Percentiles rank a stretch among this genome's conserved stretches.
These are phyloP conservation scores for Wallacemonas rigidus DNA, from an alignment of 208 protist genomes.

Conservation along the genomic window DNA sequence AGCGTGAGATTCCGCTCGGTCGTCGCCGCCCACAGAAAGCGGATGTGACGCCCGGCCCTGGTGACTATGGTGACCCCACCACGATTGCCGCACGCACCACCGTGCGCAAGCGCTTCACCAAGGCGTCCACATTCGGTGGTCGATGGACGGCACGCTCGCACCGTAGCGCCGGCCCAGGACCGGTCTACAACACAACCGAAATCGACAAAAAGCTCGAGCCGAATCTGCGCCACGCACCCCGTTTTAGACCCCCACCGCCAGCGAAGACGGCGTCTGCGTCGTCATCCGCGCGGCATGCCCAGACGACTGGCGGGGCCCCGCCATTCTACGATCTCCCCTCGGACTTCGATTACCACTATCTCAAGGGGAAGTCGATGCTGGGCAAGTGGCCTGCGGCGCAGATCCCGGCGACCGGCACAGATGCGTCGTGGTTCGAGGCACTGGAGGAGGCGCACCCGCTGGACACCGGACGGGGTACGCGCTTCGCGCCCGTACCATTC, in stretches of 20 bases:
- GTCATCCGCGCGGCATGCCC: slow-evolving; percentile 8
- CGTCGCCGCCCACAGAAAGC: slow-evolving; percentile 7
- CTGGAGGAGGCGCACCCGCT: slow-evolving; percentile 1
- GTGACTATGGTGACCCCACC: slow-evolving; percentile 76
- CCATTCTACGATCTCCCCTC: slow-evolving; percentile 52
- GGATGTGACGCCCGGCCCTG: slow-evolving; percentile 49
- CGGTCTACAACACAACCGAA: slow-evolving; percentile 55
- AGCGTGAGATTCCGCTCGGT: slow-evolving; percentile 9
- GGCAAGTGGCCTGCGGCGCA: slow-evolving; percentile 22
- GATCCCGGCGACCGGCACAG: slow-evolving; percentile 21
- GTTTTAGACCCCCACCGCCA: slow-evolving; percentile 35
- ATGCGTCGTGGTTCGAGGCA: slow-evolving; percentile 20
- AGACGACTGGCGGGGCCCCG: slow-evolving; percentile 5
- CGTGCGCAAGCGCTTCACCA: slow-evolving; percentile 31
- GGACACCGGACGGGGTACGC: slow-evolving; percentile 25
- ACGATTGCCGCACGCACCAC: slow-evolving; percentile 60
- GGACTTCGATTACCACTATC: slow-evolving; percentile 80
- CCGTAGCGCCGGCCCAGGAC: slow-evolving; percentile 52
- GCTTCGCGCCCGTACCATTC: slow-evolving; percentile 39
- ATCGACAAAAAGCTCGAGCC: slow-evolving; percentile 52
- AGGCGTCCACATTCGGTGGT: slow-evolving; percentile 58
- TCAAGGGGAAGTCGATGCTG: slow-evolving; percentile 69
- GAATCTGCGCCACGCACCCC: slow-evolving; percentile 51
- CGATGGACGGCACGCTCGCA: slow-evolving; percentile 34
- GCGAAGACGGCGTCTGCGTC: background rate